Evolutionary conservation across 331 rosid species (phyloP), one percentile per base, ranked within the genome.

Genomic region (Malus hybrid): DNA sequence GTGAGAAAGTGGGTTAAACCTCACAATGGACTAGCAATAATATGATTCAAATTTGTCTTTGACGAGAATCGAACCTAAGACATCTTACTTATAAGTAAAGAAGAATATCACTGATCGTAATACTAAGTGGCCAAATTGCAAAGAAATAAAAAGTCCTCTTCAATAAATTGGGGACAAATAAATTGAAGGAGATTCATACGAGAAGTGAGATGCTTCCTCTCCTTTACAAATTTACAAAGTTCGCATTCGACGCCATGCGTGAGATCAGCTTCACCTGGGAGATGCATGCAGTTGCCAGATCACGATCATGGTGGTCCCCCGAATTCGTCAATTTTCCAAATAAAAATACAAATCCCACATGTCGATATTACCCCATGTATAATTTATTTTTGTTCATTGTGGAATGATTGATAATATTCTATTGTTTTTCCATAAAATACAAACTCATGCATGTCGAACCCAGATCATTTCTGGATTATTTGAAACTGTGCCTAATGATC

Each of bases 171-270:
- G 46, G 46, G 13, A 42, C 13, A 42, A 42, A 10, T 42, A 42
- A 42, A 42, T 42, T 42, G 13, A 42, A 42, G 48, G 48, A 42
- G 48, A 42, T 42, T 42, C 48, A 10, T 42, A 42, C 13, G 13
- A 42, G 48, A 42, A 42, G 4, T 0, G 48, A 42, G 61, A 55
- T 19, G 60, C 60, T 55, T 18, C 22, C n/a, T n/a, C 60, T 5
- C 60, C 24, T 16, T 55, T 6, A 57, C 0, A 42, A 61, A 61
- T 4, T 61, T 24, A 2, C 19, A 61, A 61, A 3, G 16, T 26
- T 62, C 8, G 10, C 10, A 3, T 62, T 3, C 15, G 20, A 77
- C 70, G 76, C 64, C 74, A 77, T 63, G 81, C 76, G 33, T 77
- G 76, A 77, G 36, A 26, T 70, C 70, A 62, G 30, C 75, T 44